These are phyloP conservation scores for Saitozyma sp. DNA, from an alignment of 768 basidiomycete species.

Conservation along the genomic window DNA sequence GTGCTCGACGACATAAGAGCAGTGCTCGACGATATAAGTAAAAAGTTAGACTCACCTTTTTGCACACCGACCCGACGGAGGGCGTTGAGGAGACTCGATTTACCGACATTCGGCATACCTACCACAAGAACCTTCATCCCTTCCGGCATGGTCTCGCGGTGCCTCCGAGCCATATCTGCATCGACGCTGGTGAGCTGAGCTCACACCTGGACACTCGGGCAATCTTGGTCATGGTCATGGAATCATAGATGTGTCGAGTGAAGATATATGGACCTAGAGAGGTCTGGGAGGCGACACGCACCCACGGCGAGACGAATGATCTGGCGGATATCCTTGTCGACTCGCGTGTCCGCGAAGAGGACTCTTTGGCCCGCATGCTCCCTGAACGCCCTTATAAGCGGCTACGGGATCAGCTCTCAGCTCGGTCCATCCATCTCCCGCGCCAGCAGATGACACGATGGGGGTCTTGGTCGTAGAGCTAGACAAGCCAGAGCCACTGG, in stretches of 20 bases:
- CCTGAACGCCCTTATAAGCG: slow-evolving; percentile 51
- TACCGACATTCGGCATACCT: slow-evolving; percentile 96
- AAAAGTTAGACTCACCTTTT: slow-evolving; percentile 65
- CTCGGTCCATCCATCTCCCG: neutral
- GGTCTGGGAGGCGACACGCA: slow-evolving; percentile 30
- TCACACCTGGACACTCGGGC: neutral
- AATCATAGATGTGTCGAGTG: too few species aligned
- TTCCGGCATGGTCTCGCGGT: slow-evolving; percentile 61
- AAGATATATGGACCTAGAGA: neutral
- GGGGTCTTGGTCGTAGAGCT: slow-evolving; percentile 53
- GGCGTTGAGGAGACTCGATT: slow-evolving; percentile 90
- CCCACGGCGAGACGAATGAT: slow-evolving; percentile 52
- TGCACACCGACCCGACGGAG: slow-evolving; percentile 80
- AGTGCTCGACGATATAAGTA: neutral
- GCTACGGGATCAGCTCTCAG: slow-evolving; percentile 33
- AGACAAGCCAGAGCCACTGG: too few species aligned
- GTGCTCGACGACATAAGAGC: too few species aligned
- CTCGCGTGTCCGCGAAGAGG: slow-evolving; percentile 53
- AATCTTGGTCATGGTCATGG: neutral
- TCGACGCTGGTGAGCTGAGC: neutral
- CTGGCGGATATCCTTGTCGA: slow-evolving; percentile 48
- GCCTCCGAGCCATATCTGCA: slow-evolving; percentile 1
- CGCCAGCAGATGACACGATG: slow-evolving; percentile 51
- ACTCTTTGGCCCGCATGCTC: slow-evolving; percentile 51
- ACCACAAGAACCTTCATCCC: slow-evolving; percentile 82